These are phyloP conservation scores for Xerophyta viscosa DNA, from an alignment of 106 monocot species.

Conservation along the genomic window DNA sequence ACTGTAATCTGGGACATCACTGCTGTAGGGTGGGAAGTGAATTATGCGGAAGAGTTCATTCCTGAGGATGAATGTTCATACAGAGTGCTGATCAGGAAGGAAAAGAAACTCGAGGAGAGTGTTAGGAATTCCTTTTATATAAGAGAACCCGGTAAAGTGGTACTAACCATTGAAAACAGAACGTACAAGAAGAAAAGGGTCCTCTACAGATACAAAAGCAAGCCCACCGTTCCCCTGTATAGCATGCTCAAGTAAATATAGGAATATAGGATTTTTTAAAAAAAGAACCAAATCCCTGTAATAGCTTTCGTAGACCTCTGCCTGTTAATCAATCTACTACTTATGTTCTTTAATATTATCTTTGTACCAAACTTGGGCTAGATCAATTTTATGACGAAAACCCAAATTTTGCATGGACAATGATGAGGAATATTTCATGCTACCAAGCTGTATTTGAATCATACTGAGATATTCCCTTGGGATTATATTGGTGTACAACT, in stretches of 20 bases:
- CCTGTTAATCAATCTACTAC: too few species aligned
- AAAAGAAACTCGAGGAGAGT: constrained; percentile 41
- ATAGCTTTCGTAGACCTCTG: too few species aligned
- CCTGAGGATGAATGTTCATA: constrained; percentile 75
- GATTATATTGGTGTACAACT: too few species aligned
- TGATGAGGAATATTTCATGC: too few species aligned
- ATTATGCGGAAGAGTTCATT: constrained; percentile 64
- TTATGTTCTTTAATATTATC: too few species aligned
- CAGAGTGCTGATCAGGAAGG: constrained; percentile 42
- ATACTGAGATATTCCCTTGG: too few species aligned
- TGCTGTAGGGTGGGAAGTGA: constrained; percentile 68
- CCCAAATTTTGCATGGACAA: too few species aligned
- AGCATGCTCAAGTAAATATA: constrained; percentile 5
- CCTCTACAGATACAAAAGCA: constrained; percentile 49
- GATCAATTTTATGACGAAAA: too few species aligned
- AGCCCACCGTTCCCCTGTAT: constrained; percentile 50
- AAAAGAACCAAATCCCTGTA: too few species aligned
- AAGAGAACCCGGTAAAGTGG: constrained; percentile 59
- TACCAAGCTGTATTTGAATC: too few species aligned
- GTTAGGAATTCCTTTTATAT: constrained; percentile 62
- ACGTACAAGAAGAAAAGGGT: constrained; percentile 43
- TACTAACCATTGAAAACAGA: constrained; percentile 46
- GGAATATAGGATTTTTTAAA: too few species aligned
- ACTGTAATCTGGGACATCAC: constrained; percentile 62
- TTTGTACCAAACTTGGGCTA: too few species aligned